Evolutionary conservation across 805 yeast species (phyloP).

Genomic region (Saccharomycopsis sp.): DNA sequence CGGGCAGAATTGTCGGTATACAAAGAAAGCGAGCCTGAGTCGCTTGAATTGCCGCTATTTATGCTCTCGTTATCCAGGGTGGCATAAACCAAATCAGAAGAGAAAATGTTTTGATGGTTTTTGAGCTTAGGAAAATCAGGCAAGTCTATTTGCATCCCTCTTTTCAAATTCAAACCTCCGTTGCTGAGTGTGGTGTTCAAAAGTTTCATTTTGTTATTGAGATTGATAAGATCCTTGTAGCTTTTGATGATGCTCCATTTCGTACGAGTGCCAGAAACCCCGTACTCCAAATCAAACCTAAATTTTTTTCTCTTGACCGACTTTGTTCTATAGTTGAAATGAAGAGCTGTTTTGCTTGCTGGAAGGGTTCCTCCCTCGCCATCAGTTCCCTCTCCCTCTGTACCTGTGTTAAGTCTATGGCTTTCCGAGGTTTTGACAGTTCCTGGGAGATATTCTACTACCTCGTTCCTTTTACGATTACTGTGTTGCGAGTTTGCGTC

Average conservation of each 20-base stretch:
- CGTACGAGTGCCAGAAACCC: constrained; percentile 70
- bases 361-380: background rate
- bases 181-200: constrained; percentile 2
- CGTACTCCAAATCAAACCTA: constrained; percentile 79
- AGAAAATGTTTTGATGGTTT: background rate
- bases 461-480: background rate
- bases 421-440: background rate
- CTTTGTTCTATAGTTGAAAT: background rate
- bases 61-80: background rate
- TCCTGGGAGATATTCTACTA: background rate
- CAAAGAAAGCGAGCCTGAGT: background rate
- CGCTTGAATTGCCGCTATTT: background rate
- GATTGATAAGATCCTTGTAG: constrained; percentile 58
- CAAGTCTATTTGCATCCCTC: constrained; percentile 9
- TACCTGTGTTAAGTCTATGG: background rate
- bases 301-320: constrained; percentile 33
- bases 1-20: background rate
- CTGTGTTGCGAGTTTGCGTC: background rate
- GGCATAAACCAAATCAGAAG: background rate
- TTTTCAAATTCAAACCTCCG: constrained; percentile 10
- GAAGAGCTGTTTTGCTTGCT: background rate
- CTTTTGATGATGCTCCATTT: constrained; percentile 76
- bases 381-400: background rate
- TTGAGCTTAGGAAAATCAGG: constrained; percentile 20
- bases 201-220: constrained; percentile 7